Evolutionary conservation across 1,139 yeast species (phyloP).

Genomic region (Pneumocystis jirovecii): DNA sequence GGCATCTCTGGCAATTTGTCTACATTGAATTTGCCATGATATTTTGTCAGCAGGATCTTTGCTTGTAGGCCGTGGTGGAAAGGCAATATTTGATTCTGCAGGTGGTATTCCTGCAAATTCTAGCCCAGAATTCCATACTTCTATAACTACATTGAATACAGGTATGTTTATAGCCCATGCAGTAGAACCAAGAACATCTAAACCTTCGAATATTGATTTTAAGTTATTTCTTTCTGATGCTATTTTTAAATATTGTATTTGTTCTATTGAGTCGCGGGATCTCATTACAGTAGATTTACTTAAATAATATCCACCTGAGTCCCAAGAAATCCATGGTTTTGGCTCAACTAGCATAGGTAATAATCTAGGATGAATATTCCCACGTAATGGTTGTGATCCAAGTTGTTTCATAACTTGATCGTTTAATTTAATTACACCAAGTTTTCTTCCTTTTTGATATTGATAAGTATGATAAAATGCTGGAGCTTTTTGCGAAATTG

Average conservation of each 20-base stretch:
- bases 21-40: conserved; percentile 51
- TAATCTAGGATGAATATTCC: conserved; percentile 70
- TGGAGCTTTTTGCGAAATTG: conserved; percentile 55
- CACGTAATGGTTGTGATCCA: conserved; percentile 50
- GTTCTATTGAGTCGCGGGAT: conserved; percentile 78
- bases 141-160: conserved; percentile 52
- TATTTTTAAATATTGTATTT: conserved; percentile 69
- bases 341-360: conserved; percentile 91
- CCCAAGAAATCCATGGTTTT: conserved; percentile 67
- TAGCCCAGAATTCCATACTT: conserved; percentile 78
- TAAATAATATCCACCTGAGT: conserved; percentile 70
- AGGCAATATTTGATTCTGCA: conserved; percentile 31
- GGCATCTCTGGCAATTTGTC: conserved; percentile 42
- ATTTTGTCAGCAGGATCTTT: conserved; percentile 55
- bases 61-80: conserved; percentile 52
- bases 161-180: conserved; percentile 82
- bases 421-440: conserved; percentile 74
- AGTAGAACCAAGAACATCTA: conserved; percentile 76
- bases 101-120: conserved; percentile 68
- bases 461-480: conserved; percentile 86
- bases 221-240: conserved; percentile 61
- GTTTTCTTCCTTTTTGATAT: conserved; percentile 57
- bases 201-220: conserved; percentile 56
- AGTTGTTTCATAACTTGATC: conserved; percentile 48
- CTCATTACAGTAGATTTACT: conserved; percentile 52